Conservation (phyloP, 345 rosid species). For the Sapria himalayana region DNA sequence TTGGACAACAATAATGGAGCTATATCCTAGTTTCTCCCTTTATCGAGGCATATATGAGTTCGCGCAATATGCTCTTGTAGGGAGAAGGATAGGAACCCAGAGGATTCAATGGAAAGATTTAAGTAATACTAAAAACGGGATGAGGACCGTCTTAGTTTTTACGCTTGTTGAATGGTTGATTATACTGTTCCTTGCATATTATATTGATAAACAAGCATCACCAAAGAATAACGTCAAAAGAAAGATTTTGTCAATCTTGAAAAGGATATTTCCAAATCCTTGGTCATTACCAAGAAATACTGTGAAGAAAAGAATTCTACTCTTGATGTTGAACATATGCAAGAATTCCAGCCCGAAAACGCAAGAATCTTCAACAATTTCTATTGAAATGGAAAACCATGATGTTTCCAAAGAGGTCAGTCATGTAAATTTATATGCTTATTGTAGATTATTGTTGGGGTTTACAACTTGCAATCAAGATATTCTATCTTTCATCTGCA, state of each 20-base stretch:
- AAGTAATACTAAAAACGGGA: slow-evolving; percentile 31
- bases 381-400: slow-evolving; percentile 48
- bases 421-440: slow-evolving; percentile 3
- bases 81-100: slow-evolving; percentile 24
- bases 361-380: slow-evolving; percentile 43
- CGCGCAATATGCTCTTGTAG: slow-evolving; percentile 27
- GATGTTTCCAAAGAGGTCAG: slow-evolving; percentile 73
- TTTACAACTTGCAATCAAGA: no score
- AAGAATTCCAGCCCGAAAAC: slow-evolving; percentile 38
- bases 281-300: no score
- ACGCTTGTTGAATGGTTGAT: slow-evolving; percentile 55
- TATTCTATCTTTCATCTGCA: no score
- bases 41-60: slow-evolving; percentile 82
- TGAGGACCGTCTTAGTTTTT: slow-evolving; percentile 41
- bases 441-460: neutral
- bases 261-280: no score
- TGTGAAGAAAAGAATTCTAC: slow-evolving; percentile 31
- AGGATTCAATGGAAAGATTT: slow-evolving; percentile 66
- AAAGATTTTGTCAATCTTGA: no score
- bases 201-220: slow-evolving; percentile 37
- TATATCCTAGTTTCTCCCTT: slow-evolving; percentile 71
- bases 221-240: slow-evolving; percentile 31
- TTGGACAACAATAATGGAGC: slow-evolving; percentile 49
- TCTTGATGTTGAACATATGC: slow-evolving; percentile 20
- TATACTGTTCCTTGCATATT: slow-evolving; percentile 41